Evolutionary conservation across 1,139 yeast species (phyloP), one percentile per base, ranked within the genome.

Genomic region (Suhomyces terraborum): DNA sequence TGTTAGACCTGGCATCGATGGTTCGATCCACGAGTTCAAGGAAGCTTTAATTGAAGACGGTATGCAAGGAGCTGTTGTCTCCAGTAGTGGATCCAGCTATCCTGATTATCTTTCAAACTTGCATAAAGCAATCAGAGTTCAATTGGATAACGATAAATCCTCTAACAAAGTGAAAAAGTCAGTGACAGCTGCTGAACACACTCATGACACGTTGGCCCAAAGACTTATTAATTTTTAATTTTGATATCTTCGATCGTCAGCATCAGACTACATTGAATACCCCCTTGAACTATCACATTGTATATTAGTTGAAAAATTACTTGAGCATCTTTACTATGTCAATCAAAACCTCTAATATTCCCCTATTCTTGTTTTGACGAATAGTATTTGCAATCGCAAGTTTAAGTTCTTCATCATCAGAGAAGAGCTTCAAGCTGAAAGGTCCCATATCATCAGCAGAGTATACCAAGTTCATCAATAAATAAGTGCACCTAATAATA

Each of bases 31-130:
- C 28, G 80, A 75, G 40, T 80, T 86, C 52, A 67, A 73, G 38
- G 82, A 81, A 34, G 57, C 77, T 40, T 66, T 93, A 56, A 79
- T 84, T 20, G 98, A 93, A 55, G 98, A 93, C 57, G 74, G 61
- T 9, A 52, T 67, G 16, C 60, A 62, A 21, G 61, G 65, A 2
- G 55, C 67, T 4, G 54, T 57, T 23, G 52, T 59, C 4, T 45
- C 63, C 12, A 61, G 57, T 36, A 59, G 82, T 43, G 74, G 83
- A 1, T 69, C 78, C 27, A 73, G 79, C 16, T 82, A 77, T 55
- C 64, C 78, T 4, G 93, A 83, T 40, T 85, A 78, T 53, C 63
- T 86, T 49, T 62, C 80, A 4, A 73, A 73, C 36, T 62, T 86
- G 46, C 94, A 87, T 57, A 77, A 74, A 49, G 75, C 78, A 14